Percentiles rank a stretch among this genome's conserved stretches.
These are phyloP conservation scores for Tolypocladium tundrense DNA, from an alignment of 2,329 filamentous ascomycete genomes.

Conservation along the genomic window DNA sequence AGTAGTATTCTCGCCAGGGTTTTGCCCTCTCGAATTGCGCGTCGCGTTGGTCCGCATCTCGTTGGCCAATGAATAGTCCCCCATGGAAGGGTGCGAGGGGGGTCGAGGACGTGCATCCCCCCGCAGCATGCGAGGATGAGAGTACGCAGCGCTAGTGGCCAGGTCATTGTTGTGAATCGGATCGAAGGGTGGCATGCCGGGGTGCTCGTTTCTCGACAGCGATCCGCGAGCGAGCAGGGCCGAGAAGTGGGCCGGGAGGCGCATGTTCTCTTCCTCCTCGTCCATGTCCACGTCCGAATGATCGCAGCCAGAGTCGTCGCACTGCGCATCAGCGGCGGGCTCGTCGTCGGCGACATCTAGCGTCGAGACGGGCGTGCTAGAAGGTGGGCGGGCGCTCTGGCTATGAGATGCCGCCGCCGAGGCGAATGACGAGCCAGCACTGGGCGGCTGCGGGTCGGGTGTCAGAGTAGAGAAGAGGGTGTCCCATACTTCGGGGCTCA, in stretches of 20 bases:
- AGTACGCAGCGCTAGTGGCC: no score
- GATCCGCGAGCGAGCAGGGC: constrained; percentile 7
- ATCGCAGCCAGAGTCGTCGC: constrained; percentile 40
- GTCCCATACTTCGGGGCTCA: constrained; percentile 74
- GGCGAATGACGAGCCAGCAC: constrained; percentile 71
- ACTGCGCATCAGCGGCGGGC: constrained; percentile 27
- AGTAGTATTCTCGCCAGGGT: background rate
- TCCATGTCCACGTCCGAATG: constrained; percentile 45
- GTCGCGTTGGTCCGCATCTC: background rate
- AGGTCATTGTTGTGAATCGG: background rate
- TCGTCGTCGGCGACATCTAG: constrained; percentile 25
- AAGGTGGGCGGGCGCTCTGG: constrained; percentile 32
- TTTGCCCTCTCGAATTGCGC: background rate
- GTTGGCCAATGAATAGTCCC: background rate
- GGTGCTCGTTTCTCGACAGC: background rate
- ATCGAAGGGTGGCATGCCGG: background rate
- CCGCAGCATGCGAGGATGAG: background rate
- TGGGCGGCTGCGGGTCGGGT: constrained; percentile 72
- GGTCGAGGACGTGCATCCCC: background rate
- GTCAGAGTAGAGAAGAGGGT: constrained; percentile 71
- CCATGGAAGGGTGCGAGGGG: background rate
- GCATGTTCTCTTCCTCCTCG: constrained; percentile 30
- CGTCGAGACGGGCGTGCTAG: constrained; percentile 25
- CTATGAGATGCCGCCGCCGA: constrained; percentile 41
- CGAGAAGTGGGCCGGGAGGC: constrained; percentile 4